phyloP scores from a whole-genome alignment of 73 alveolate species.

The Tetrahymena thermophila region DNA sequence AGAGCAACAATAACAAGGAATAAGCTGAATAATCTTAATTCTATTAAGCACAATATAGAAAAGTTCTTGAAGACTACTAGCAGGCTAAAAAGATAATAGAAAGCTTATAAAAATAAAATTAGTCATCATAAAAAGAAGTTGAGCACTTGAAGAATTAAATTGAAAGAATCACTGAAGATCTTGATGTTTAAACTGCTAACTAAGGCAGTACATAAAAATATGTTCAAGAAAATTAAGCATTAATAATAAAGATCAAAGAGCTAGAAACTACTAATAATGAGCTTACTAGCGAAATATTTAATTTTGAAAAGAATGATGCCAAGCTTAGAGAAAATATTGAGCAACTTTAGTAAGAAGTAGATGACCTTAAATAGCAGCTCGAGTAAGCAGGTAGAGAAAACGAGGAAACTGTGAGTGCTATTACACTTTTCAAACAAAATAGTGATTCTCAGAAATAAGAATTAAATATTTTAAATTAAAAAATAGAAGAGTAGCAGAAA shows the following conservation, averaged over 20 bases:
- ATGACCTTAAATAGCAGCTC: background rate
- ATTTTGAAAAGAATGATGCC: background rate
- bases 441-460: background rate
- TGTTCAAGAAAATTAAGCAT: background rate
- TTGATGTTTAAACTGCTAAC: background rate
- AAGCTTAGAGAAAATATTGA: background rate
- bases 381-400: background rate
- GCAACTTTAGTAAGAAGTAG: background rate
- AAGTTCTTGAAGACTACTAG: background rate
- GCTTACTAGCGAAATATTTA: background rate
- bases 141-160: background rate
- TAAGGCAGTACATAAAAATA: background rate
- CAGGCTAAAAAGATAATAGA: background rate
- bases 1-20: background rate
- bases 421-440: background rate
- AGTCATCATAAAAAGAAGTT: background rate
- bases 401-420: background rate
- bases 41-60: background rate
- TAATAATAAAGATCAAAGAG: background rate
- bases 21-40: background rate
- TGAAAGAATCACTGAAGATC: background rate
- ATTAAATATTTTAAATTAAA: background rate
- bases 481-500: background rate
- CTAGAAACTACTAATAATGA: background rate
- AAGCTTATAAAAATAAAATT: background rate